Conservation (phyloP, 352 stramenopile species). For the Achlya hypogyna region DNA sequence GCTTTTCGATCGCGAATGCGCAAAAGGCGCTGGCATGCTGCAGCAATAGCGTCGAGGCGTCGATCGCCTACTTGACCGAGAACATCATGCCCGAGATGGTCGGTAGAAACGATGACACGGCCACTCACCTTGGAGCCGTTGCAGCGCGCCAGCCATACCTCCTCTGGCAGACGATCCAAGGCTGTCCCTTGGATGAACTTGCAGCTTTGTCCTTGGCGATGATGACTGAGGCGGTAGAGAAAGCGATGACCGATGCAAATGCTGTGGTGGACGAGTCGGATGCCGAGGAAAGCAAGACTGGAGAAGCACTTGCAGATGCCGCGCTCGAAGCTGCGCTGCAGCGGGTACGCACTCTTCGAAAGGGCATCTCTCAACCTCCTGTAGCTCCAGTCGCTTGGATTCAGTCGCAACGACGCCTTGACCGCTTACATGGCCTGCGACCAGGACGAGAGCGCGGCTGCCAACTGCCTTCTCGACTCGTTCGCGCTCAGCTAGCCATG, state of each 20-base stretch:
- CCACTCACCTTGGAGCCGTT: background rate
- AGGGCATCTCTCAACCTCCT: background rate
- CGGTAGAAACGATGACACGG: background rate
- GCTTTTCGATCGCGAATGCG: background rate
- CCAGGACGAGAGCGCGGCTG: slow-evolving; percentile 5
- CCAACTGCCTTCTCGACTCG: slow-evolving; percentile 18
- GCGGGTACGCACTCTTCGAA: background rate
- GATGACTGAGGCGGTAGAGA: background rate
- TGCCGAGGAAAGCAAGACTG: background rate
- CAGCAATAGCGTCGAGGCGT: slow-evolving; percentile 9
- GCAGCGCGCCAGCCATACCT: background rate
- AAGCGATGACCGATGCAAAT: background rate
- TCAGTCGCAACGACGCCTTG: slow-evolving; percentile 5
- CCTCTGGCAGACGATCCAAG: background rate
- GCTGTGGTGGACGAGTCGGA: background rate
- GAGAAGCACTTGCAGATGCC: too few relatives aligned
- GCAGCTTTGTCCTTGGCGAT: background rate
- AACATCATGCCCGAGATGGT: background rate
- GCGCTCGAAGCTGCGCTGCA: background rate
- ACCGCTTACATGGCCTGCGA: slow-evolving; percentile 9
- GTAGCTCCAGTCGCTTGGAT: slow-evolving; percentile 15
- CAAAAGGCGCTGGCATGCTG: background rate
- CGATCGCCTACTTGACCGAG: slow-evolving; percentile 14
- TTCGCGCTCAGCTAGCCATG: background rate
- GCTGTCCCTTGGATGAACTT: background rate